These are phyloP conservation scores for Tuber microsphaerosporum DNA, from an alignment of 495 filamentous ascomycete species.

Conservation along the genomic window DNA sequence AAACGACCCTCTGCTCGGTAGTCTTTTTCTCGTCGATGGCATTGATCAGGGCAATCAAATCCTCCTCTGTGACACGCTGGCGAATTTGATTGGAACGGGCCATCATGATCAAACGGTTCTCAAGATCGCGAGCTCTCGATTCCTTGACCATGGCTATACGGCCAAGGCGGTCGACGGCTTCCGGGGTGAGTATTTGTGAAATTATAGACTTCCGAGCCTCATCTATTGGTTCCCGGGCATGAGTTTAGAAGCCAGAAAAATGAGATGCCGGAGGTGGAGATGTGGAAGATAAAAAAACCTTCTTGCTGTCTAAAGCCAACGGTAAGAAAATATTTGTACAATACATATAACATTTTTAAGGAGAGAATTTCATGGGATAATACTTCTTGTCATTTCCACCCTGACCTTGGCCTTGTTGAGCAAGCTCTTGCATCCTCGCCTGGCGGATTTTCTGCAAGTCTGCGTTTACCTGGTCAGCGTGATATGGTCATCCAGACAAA, in stretches of 20 bases:
- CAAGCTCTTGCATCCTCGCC: constrained; percentile 36
- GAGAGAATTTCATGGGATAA: constrained; percentile 4
- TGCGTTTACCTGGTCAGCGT: constrained; percentile 7
- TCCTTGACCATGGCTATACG: constrained; percentile 95
- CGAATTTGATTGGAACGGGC: constrained; percentile 80
- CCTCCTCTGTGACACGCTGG: constrained; percentile 79
- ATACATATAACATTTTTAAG: background rate
- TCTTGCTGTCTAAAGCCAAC: constrained; percentile 26
- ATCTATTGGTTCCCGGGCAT: constrained; percentile 40
- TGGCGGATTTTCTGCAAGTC: constrained; percentile 40
- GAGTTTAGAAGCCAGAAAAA: background rate
- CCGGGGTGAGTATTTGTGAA: constrained; percentile 85
- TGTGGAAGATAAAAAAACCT: constrained; percentile 14
- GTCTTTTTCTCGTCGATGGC: constrained; percentile 64
- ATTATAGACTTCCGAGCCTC: constrained; percentile 71
- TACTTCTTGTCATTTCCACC: constrained; percentile 29
- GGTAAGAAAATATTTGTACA: background rate
- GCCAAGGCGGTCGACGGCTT: constrained; percentile 84
- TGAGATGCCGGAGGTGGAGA: background rate
- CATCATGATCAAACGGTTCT: constrained; percentile 87
- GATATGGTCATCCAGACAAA: background rate
- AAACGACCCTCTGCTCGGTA: constrained; percentile 71
- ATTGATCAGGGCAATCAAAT: constrained; percentile 82
- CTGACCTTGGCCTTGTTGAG: constrained; percentile 27
- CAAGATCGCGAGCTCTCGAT: constrained; percentile 77